These are phyloP conservation scores for Phlegmacium glaucopus DNA, from an alignment of 768 basidiomycete species.

Conservation along the genomic window DNA sequence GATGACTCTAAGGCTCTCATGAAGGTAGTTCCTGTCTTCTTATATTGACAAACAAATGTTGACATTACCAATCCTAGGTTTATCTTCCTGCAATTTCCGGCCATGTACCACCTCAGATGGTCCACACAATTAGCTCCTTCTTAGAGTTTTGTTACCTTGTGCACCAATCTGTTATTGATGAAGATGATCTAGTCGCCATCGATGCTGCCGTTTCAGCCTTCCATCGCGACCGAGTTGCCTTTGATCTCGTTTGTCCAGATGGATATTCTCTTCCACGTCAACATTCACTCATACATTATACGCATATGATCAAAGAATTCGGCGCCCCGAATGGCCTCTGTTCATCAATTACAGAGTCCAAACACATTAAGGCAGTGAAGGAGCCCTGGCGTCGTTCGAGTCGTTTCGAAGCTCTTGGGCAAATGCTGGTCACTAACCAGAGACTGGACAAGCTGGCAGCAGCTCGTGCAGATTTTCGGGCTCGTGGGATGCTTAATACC, in stretches of 20 bases:
- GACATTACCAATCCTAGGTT: conserved; percentile 12
- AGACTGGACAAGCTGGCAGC: conserved; percentile 21
- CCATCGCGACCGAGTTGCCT: conserved; percentile 23
- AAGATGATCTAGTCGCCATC: conserved; percentile 6
- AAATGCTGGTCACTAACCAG: conserved; percentile 24
- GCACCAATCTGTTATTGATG: conserved; percentile 16
- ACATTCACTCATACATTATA: conserved; percentile 19
- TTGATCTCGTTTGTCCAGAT: conserved; percentile 12
- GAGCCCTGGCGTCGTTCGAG: conserved; percentile 26
- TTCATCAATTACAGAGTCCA: conserved; percentile 27
- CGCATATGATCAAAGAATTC: conserved; percentile 11
- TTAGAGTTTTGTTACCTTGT: conserved; percentile 28
- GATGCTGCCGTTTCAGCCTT: conserved; percentile 17
- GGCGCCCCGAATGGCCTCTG: conserved; percentile 23
- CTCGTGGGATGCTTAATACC: conserved; percentile 11
- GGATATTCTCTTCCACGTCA: conserved; percentile 20
- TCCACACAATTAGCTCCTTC: conserved; percentile 19
- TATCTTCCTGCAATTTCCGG: conserved; percentile 28
- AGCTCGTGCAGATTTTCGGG: background rate
- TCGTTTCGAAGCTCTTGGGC: conserved; percentile 19
- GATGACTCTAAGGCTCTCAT: conserved; percentile 32
- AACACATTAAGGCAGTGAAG: conserved; percentile 26
- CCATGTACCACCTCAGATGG: conserved; percentile 26
- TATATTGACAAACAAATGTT: background rate
- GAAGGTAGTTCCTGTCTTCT: conserved; percentile 19